These are phyloP conservation scores for Sporisorium iseilematis-ciliati DNA, from an alignment of 1,284 basidiomycete species.

Conservation along the genomic window DNA sequence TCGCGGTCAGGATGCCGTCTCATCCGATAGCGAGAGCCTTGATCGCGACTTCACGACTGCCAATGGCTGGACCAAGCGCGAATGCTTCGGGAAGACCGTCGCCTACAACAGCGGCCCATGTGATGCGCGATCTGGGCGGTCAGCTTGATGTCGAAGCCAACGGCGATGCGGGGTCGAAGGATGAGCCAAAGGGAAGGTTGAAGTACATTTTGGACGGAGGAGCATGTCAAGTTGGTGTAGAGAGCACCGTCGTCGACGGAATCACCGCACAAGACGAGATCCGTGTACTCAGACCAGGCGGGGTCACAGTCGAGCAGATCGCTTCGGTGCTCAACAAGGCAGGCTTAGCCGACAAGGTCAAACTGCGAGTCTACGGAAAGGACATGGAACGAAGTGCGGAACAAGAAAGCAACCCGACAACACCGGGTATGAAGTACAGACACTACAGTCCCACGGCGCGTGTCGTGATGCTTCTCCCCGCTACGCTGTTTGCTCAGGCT, in stretches of 20 bases:
- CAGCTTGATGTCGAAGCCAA: conserved; percentile 72
- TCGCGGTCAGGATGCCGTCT: conserved; percentile 92
- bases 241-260: conserved; percentile 95
- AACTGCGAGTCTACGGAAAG: conserved; percentile 64
- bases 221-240: conserved; percentile 86
- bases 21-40: conserved; percentile 92
- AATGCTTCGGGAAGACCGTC: conserved; percentile 94
- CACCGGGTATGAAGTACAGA: conserved; percentile 99
- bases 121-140: conserved; percentile 79
- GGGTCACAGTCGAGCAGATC: conserved; percentile 86
- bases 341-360: conserved; percentile 21
- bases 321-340: conserved; percentile 31
- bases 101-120: conserved; percentile 91
- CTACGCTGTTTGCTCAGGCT: conserved; percentile 28
- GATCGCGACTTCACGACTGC: conserved; percentile 80
- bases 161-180: background rate
- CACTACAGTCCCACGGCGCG: conserved; percentile 85
- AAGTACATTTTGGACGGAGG: conserved; percentile 92
- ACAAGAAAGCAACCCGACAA: conserved; percentile 77
- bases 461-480: conserved; percentile 54
- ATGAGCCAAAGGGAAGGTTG: conserved; percentile 70
- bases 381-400: conserved; percentile 56
- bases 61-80: conserved; percentile 93
- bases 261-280: conserved; percentile 74
- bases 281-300: conserved; percentile 89